Conservation (phyloP, 208 protist species). For the Histomonas meleagridis region DNA sequence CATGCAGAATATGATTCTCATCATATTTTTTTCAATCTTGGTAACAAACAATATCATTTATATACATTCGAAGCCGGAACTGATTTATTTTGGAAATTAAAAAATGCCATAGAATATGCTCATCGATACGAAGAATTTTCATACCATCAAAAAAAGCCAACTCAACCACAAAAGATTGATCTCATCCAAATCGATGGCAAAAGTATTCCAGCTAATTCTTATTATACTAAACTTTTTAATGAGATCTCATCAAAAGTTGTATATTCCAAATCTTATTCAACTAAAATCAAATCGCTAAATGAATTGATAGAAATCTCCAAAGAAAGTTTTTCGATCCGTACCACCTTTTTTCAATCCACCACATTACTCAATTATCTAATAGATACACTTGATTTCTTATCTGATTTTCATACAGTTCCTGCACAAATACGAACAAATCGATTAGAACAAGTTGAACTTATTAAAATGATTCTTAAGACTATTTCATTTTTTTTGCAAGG, state of each 20-base stretch:
- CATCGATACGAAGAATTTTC: background rate
- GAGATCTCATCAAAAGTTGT: background rate
- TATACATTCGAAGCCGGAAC: constrained; percentile 22
- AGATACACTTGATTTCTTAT: background rate
- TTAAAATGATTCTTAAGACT: background rate
- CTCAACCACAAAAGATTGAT: background rate
- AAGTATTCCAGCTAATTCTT: background rate
- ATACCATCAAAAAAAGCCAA: background rate
- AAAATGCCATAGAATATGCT: background rate
- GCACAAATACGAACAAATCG: background rate
- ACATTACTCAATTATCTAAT: background rate
- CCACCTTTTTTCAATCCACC: constrained; percentile 9
- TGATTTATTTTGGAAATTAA: background rate
- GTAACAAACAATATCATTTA: background rate
- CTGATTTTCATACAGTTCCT: constrained; percentile 13
- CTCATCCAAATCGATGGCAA: background rate
- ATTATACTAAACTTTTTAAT: background rate
- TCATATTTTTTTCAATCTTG: background rate
- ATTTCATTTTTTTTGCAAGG: background rate
- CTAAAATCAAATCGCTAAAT: background rate
- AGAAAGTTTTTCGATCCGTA: background rate
- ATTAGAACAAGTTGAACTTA: constrained; percentile 26
- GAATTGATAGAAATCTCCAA: background rate
- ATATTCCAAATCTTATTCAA: background rate
- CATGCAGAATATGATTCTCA: constrained; percentile 3